Conservation (phyloP, 176 grass and related monocot genomes). For the Thalia dealbata region DNA sequence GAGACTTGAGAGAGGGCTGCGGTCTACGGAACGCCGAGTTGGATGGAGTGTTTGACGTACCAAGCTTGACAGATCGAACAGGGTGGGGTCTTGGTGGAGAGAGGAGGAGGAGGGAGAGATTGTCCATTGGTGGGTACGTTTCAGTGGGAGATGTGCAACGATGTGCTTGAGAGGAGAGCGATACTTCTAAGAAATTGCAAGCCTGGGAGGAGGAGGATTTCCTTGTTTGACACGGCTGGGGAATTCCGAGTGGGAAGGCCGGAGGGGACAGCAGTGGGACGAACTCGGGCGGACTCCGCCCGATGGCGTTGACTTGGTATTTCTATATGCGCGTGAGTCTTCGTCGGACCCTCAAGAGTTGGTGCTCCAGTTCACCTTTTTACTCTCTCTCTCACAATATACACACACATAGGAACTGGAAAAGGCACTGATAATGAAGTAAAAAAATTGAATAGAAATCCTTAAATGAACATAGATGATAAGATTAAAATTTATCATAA, state of each 20-base stretch:
- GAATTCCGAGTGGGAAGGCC: not conserved
- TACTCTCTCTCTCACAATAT: no score
- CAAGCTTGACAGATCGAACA: not conserved
- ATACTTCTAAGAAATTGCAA: not conserved
- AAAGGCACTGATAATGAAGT: no score
- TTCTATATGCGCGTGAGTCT: not conserved
- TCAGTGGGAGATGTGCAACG: no score
- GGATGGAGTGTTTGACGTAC: not conserved
- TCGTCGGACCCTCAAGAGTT: not conserved
- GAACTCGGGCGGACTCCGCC: not conserved
- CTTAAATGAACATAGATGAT: no score
- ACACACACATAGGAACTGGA: no score
- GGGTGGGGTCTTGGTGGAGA: not conserved
- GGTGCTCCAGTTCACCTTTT: not conserved
- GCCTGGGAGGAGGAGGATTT: not conserved
- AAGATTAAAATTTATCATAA: no score
- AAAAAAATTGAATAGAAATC: no score
- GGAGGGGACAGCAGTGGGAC: not conserved
- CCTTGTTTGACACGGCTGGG: not conserved
- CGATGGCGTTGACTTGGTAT: not conserved
- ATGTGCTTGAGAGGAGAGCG: not conserved
- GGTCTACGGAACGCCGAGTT: not conserved
- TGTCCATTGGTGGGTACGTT: no score
- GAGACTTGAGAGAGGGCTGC: not conserved
- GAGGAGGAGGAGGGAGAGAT: not conserved